A percentile compares a stretch with the other conserved stretches of the same genome.
Evolutionary conservation across 768 basidiomycete species (phyloP).

Genomic region (Thelephora ganbajun): DNA sequence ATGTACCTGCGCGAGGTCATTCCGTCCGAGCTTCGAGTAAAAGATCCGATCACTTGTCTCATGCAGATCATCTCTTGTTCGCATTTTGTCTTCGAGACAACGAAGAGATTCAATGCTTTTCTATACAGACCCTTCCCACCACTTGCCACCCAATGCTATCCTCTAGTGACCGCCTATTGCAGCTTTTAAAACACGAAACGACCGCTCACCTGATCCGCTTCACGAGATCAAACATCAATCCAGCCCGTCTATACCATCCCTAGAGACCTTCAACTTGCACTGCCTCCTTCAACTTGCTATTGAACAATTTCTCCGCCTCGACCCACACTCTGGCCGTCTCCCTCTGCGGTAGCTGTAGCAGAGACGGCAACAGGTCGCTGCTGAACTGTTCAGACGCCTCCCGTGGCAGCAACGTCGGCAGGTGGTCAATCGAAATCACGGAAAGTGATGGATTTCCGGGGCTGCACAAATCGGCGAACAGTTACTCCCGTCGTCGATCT

Average conservation of each 20-base stretch:
- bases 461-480: conserved; percentile 22
- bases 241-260: too few species aligned
- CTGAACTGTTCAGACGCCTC: conserved; percentile 98
- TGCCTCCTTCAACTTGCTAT: conserved; percentile 47
- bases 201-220: not conserved
- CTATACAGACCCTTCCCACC: too few species aligned
- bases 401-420: conserved; percentile 88
- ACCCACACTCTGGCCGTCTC: conserved; percentile 66
- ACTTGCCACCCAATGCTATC: not conserved
- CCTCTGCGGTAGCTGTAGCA: conserved; percentile 63
- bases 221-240: too few species aligned
- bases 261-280: conserved; percentile 17
- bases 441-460: conserved; percentile 53
- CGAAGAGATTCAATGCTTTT: conserved; percentile 1
- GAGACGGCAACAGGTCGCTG: conserved; percentile 67
- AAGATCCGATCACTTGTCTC: not conserved
- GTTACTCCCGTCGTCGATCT: conserved; percentile 8
- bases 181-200: not conserved
- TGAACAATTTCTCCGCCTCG: conserved; percentile 76
- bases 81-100: conserved; percentile 3
- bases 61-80: not conserved
- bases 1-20: too few species aligned
- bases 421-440: conserved; percentile 92
- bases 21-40: too few species aligned
- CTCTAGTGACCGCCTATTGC: not conserved